Base-by-base conservation (phyloP, 2,329 filamentous ascomycete genomes). In the Pestalotiopsis sp. region DNA sequence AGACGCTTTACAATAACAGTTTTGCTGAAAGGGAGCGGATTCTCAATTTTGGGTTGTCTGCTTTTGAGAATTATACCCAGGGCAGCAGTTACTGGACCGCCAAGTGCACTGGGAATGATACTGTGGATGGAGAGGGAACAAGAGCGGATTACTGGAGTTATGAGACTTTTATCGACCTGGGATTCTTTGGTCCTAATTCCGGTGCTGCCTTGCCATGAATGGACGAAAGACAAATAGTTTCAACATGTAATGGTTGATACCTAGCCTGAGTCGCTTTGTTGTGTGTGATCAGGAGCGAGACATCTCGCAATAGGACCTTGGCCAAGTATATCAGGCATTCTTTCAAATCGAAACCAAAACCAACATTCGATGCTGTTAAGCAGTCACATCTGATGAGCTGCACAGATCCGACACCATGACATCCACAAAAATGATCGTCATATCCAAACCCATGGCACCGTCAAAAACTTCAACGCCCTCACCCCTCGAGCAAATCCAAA, bases 41-140 rank as follows among this genome's bases (percentile, higher is more conserved):
- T 41, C 74, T 77, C 63, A 75, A 80, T 66, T 78, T 77, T 0
- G 75, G 77, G 64, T 52, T 75, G 2, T 79, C 79, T 66, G 77
- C 78, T 12, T 80, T 73, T 61, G 71, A 73, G n/a, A 78, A 77
- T 68, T 77, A 76, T 71, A 72, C 73, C 1, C 71, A 74, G 17
- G 79, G 78, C 2, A 74, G 77, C 66, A 65, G 74, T n/a, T 77
- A 74, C 64, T 77, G 76, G 77, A 76, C 72, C 13, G 73, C 71
- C 4, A 73, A 70, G 39, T 71, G 72, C n/a, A 67, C 66, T n/a
- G 67, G 65, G 23, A 66, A 69, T 23, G 57, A 62, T 49, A 36
- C 52, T 12, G 67, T 67, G 14, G 45, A 62, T 27, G 71, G 71
- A 23, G 70, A 73, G 41, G 71, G 71, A 12, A 58, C 63, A 20